Percentiles rank a stretch among this genome's conserved stretches.
These are phyloP conservation scores for Cordyceps pruinosa DNA, from an alignment of 2,329 filamentous ascomycete species.

Conservation along the genomic window DNA sequence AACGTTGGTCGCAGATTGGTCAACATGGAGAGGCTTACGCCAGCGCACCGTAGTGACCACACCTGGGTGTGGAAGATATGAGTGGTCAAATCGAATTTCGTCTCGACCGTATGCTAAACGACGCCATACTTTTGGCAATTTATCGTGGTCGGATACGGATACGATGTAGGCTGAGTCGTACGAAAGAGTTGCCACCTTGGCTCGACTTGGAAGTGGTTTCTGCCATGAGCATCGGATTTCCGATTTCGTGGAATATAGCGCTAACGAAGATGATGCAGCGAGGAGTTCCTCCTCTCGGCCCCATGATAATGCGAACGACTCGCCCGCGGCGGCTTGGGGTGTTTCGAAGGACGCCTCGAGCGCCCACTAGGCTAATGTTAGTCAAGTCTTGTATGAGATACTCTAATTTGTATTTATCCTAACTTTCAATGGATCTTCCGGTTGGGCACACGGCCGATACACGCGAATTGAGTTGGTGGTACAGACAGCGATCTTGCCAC, in stretches of 20 bases:
- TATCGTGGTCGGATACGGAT: conserved; percentile 69
- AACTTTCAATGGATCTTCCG: conserved; percentile 70
- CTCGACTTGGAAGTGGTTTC: conserved; percentile 63
- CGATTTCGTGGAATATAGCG: conserved; percentile 54
- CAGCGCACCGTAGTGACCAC: conserved; percentile 79
- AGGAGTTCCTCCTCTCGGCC: conserved; percentile 79
- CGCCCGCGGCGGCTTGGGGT: conserved; percentile 21
- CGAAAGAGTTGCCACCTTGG: conserved; percentile 70
- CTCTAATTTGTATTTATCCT: conserved; percentile 17
- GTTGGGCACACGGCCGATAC: conserved; percentile 67
- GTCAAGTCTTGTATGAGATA: conserved; percentile 17
- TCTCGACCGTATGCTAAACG: conserved; percentile 75
- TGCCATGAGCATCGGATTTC: conserved; percentile 61
- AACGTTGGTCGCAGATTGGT: conserved; percentile 77
- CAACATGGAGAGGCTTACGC: conserved; percentile 69
- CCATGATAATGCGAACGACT: conserved; percentile 65
- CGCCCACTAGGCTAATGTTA: conserved; percentile 43
- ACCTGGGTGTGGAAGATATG: conserved; percentile 79
- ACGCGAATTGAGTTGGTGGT: conserved; percentile 62
- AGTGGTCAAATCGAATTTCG: conserved; percentile 81
- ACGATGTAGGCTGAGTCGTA: conserved; percentile 85
- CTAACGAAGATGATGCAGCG: conserved; percentile 62
- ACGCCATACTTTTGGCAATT: conserved; percentile 88
- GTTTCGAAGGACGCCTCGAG: conserved; percentile 55
- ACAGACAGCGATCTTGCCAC: conserved; percentile 78